Percentiles rank a stretch among this genome's conserved stretches.
These are phyloP conservation scores for Fusarium secorum DNA, from an alignment of 2,329 filamentous ascomycete species.

Conservation along the genomic window DNA sequence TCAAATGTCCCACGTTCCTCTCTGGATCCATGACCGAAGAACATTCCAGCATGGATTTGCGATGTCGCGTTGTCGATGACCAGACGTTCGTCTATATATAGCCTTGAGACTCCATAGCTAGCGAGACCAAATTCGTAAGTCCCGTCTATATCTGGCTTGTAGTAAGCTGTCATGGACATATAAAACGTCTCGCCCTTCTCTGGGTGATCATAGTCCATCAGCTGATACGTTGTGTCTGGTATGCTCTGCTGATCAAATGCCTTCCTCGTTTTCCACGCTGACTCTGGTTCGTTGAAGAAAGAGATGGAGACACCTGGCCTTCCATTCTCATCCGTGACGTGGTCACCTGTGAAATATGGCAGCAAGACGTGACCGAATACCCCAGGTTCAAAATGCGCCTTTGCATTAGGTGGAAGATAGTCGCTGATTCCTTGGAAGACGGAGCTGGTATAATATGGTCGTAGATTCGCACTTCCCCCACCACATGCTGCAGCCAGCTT, in stretches of 20 bases:
- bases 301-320: constrained; percentile 2
- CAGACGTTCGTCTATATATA: constrained; percentile 46
- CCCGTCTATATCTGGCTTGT: constrained; percentile 22
- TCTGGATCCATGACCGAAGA: constrained; percentile 47
- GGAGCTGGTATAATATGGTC: constrained; percentile 44
- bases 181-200: constrained; percentile 31
- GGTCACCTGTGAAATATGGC: constrained; percentile 1
- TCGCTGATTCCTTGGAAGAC: constrained; percentile 44
- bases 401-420: background rate
- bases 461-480: constrained; percentile 46
- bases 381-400: constrained; percentile 10
- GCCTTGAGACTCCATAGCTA: constrained; percentile 43
- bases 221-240: constrained; percentile 37
- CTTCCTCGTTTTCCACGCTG: background rate
- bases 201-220: constrained; percentile 40
- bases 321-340: background rate
- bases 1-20: constrained; percentile 39
- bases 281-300: constrained; percentile 18
- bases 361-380: constrained; percentile 19
- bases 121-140: constrained; percentile 46
- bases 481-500: constrained; percentile 48
- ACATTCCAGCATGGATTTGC: constrained; percentile 46
- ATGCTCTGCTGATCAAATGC: constrained; percentile 34
- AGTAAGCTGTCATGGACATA: constrained; percentile 34
- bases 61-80: constrained; percentile 44